These are phyloP conservation scores for Catunica adiposa DNA, from an alignment of 2,329 filamentous ascomycete genomes.

Conservation along the genomic window DNA sequence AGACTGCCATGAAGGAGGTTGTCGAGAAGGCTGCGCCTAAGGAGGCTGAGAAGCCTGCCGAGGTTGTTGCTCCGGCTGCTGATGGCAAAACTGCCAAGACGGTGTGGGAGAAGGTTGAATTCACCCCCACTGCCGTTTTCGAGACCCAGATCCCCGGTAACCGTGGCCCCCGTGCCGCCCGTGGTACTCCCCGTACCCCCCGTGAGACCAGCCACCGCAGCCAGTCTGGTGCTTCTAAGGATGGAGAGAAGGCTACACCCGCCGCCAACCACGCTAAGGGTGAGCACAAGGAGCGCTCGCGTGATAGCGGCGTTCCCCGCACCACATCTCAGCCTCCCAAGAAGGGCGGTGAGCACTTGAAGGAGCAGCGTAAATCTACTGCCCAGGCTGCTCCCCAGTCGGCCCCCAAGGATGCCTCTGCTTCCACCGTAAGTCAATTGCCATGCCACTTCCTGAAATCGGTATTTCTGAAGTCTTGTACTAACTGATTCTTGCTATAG, in stretches of 20 bases:
- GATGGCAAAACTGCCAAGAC: slow-evolving; percentile 49
- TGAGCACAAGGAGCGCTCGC: slow-evolving; percentile 12
- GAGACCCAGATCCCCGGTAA: slow-evolving; percentile 56
- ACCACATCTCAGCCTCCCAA: slow-evolving; percentile 22
- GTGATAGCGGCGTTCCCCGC: slow-evolving; percentile 17
- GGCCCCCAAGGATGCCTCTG: slow-evolving; percentile 23
- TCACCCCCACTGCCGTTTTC: slow-evolving; percentile 72
- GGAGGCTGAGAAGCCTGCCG: slow-evolving; percentile 40
- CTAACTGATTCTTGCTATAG: slow-evolving; percentile 1
- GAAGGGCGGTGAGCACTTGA: slow-evolving; percentile 24
- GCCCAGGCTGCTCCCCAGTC: slow-evolving; percentile 20
- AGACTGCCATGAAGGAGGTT: slow-evolving; percentile 54
- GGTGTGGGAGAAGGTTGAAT: slow-evolving; percentile 71
- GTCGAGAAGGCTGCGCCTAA: slow-evolving; percentile 36
- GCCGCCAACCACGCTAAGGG: slow-evolving; percentile 16
- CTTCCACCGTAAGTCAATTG: slow-evolving; percentile 24
- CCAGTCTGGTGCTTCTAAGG: slow-evolving; percentile 17
- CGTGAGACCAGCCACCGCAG: slow-evolving; percentile 20
- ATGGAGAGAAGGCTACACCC: slow-evolving; percentile 24
- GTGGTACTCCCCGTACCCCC: slow-evolving; percentile 27
- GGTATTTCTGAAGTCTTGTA: neutral
- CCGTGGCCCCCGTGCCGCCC: slow-evolving; percentile 31
- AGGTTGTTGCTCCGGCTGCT: slow-evolving; percentile 35
- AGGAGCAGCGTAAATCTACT: slow-evolving; percentile 32
- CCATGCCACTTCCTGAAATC: neutral